A percentile compares a stretch with the other conserved stretches of the same genome.
Evolutionary conservation across 2,329 filamentous ascomycete genomes (phyloP).

Genomic region (Colletotrichum scovillei): DNA sequence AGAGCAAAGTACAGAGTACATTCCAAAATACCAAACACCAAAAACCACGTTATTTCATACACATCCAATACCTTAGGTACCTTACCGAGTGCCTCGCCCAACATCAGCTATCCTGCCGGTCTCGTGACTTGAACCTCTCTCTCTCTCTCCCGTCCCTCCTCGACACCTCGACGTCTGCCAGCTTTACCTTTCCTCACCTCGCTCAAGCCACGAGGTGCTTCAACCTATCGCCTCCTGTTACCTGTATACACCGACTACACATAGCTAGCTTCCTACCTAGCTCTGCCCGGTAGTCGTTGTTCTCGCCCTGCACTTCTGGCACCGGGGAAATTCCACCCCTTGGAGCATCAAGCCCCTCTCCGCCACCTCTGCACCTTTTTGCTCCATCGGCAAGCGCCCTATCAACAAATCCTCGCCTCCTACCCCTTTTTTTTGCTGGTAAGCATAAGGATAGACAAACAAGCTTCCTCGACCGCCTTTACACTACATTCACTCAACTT

Average conservation of each 20-base stretch:
- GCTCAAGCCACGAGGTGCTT: slow-evolving; percentile 16
- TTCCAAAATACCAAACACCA: neutral
- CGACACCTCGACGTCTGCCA: neutral
- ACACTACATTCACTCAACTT: neutral
- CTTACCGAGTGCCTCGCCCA: neutral
- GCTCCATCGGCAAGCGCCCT: neutral
- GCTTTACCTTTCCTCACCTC: neutral
- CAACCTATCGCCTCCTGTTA: slow-evolving; percentile 1
- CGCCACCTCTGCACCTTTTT: slow-evolving; percentile 11
- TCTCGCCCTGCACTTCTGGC: neutral
- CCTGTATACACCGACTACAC: neutral
- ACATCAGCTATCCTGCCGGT: slow-evolving; percentile 6
- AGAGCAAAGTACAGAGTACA: neutral
- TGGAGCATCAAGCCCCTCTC: slow-evolving; percentile 18
- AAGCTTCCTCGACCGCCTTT: neutral
- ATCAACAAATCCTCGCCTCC: slow-evolving; percentile 6
- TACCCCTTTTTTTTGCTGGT: slow-evolving; percentile 5
- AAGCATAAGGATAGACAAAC: neutral
- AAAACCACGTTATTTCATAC: too few relatives aligned
- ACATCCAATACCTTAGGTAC: too few relatives aligned
- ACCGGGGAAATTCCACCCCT: neutral
- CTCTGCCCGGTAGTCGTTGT: slow-evolving; percentile 8
- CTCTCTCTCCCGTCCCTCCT: neutral
- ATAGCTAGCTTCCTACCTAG: slow-evolving; percentile 20
- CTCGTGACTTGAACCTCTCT: slow-evolving; percentile 29